Conservation (phyloP, 805 yeast genomes). For the Candida palmyrensis region DNA sequence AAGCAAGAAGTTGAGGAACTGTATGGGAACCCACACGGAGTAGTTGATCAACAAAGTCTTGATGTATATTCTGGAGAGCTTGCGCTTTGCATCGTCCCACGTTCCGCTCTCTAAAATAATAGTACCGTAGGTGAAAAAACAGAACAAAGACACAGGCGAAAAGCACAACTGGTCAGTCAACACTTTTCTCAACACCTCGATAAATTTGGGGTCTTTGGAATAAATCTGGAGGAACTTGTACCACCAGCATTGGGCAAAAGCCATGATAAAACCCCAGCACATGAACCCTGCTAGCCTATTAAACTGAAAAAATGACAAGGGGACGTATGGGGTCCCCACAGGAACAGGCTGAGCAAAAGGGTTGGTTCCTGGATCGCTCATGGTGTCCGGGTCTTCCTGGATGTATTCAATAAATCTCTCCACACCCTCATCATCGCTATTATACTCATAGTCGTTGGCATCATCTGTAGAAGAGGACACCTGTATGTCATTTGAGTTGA, state of each 20-base stretch:
- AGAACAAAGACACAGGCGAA: conserved; percentile 78
- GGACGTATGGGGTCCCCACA: conserved; percentile 8
- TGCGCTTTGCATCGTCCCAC: conserved; percentile 54
- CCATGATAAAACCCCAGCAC: conserved; percentile 81
- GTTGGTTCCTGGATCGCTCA: conserved; percentile 3
- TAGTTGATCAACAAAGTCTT: conserved; percentile 64
- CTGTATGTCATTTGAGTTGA: conserved; percentile 14
- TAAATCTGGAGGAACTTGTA: conserved; percentile 74
- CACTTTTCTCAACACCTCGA: conserved; percentile 81
- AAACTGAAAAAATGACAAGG: conserved; percentile 51
- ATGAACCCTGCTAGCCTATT: conserved; percentile 73
- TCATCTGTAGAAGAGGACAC: background rate
- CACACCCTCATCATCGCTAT: conserved; percentile 16
- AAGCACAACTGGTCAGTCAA: conserved; percentile 85
- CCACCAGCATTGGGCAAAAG: conserved; percentile 87
- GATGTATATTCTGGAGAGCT: conserved; percentile 61
- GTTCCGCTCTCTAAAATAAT: conserved; percentile 74
- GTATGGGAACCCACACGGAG: conserved; percentile 80
- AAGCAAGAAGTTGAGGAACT: conserved; percentile 64
- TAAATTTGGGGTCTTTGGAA: conserved; percentile 75
- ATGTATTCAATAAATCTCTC: conserved; percentile 28
- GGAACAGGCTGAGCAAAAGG: conserved; percentile 2
- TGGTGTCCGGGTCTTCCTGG: conserved; percentile 21
- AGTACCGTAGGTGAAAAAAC: conserved; percentile 81
- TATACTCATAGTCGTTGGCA: conserved; percentile 8